Conservation (phyloP, 192 early-diverging fungal species). For the Dissophora ornata region DNA sequence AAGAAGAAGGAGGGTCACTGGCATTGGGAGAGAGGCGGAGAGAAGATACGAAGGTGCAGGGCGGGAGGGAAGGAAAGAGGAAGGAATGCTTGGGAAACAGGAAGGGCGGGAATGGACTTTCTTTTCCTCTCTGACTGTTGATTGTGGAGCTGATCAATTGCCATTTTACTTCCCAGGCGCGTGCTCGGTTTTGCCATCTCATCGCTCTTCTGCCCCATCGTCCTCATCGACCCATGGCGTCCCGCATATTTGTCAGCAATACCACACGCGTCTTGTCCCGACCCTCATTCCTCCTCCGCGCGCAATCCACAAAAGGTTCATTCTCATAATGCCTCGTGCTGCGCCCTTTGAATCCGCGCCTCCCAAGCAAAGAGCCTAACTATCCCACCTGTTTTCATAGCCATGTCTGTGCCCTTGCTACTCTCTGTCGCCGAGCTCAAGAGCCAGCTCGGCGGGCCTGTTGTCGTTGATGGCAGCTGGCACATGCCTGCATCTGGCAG, state of each 20-base stretch:
- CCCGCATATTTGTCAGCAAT: constrained; percentile 1
- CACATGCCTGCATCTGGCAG: constrained; percentile 82
- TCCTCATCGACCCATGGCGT: constrained; percentile 4
- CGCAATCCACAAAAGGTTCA: constrained; percentile 18
- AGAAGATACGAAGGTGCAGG: not conserved
- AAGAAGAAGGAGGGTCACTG: too few relatives aligned
- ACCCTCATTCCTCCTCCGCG: constrained; percentile 16
- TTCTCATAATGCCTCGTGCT: not conserved
- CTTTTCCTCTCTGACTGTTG: too few relatives aligned
- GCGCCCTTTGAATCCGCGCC: not conserved
- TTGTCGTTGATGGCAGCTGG: constrained; percentile 93
- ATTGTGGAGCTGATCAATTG: too few relatives aligned
- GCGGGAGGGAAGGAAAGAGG: not conserved
- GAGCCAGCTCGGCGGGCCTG: constrained; percentile 68
- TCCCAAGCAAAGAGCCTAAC: too few relatives aligned
- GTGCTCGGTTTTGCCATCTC: too few relatives aligned
- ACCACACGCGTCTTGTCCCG: constrained; percentile 24
- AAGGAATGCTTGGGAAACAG: not conserved
- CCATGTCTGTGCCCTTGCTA: constrained; percentile 42
- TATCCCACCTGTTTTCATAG: constrained; percentile 4
- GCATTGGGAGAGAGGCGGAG: too few relatives aligned
- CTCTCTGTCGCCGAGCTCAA: constrained; percentile 42
- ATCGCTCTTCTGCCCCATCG: not conserved
- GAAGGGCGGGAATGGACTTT: not conserved
- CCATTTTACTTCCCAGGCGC: too few relatives aligned